Conservation (phyloP, 192 early-diverging fungal genomes). For the Coemansia sp. region DNA sequence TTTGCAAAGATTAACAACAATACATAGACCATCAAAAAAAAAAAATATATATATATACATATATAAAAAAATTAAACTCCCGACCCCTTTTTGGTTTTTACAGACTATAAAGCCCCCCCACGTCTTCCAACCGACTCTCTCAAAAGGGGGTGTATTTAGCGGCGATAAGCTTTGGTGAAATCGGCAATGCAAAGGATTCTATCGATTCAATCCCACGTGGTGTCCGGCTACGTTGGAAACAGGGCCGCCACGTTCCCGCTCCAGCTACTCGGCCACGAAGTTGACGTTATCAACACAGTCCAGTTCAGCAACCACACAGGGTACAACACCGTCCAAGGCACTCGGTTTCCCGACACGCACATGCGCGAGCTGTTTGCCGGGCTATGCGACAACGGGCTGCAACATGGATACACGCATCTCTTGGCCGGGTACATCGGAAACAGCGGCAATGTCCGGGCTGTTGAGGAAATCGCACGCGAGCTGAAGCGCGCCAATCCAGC, state of each 20-base stretch:
- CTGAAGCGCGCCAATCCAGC: slow-evolving; percentile 55
- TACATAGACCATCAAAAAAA: no score
- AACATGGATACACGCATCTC: slow-evolving; percentile 71
- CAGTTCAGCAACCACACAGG: slow-evolving; percentile 94
- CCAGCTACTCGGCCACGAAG: slow-evolving; percentile 86
- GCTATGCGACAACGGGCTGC: slow-evolving; percentile 71
- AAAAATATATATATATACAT: no score
- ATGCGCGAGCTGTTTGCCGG: slow-evolving; percentile 72
- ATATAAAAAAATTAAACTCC: no score
- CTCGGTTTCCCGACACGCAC: slow-evolving; percentile 62
- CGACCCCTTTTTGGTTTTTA: no score
- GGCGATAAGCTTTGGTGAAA: no score
- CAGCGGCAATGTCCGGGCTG: slow-evolving; percentile 59
- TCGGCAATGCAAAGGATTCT: slow-evolving; percentile 38
- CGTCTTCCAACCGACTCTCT: not conserved
- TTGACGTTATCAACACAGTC: slow-evolving; percentile 91
- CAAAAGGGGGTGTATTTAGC: not conserved
- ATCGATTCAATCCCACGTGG: slow-evolving; percentile 65
- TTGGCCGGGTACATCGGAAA: slow-evolving; percentile 89
- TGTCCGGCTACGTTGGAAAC: slow-evolving; percentile 74
- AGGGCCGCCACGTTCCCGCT: slow-evolving; percentile 91
- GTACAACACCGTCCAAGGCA: slow-evolving; percentile 74
- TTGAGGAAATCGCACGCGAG: slow-evolving; percentile 58
- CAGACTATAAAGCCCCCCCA: no score
- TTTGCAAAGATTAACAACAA: no score